Percentiles rank a stretch among this genome's conserved stretches.
Evolutionary conservation across 345 rosid genomes (phyloP).

Genomic region (Kandelia obovata): DNA sequence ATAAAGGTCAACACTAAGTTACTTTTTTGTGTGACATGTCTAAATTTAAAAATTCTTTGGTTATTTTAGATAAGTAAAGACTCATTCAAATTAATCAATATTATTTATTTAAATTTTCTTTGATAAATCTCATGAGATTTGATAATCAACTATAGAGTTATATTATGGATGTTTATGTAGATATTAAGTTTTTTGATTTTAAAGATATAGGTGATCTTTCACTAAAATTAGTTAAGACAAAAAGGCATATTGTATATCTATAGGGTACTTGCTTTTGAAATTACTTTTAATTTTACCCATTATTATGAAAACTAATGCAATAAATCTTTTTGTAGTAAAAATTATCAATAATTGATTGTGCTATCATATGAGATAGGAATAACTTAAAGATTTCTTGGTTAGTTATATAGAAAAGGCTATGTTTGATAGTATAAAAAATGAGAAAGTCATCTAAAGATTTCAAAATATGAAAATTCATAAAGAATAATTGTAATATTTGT

Average conservation of each 20-base stretch:
- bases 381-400: not conserved
- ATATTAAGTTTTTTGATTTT: not conserved
- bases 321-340: not conserved
- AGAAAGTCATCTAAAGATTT: not conserved
- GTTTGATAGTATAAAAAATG: not conserved
- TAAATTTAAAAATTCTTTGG: too few relatives aligned
- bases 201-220: not conserved
- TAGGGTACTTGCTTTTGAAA: not conserved
- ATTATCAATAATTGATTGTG: not conserved
- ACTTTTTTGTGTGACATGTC: too few relatives aligned
- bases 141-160: not conserved
- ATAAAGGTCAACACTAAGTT: too few relatives aligned
- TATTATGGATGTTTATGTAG: not conserved
- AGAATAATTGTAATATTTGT: not conserved
- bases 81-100: not conserved
- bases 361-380: not conserved
- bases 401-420: not conserved
- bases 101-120: not conserved
- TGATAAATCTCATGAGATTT: too few relatives aligned
- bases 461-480: not conserved
- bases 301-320: not conserved
- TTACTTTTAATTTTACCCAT: not conserved
- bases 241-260: not conserved
- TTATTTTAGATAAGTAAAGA: too few relatives aligned
- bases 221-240: not conserved